phyloP scores from a whole-genome alignment of 2,329 filamentous ascomycete species.

The Paecilomyces sp. region DNA sequence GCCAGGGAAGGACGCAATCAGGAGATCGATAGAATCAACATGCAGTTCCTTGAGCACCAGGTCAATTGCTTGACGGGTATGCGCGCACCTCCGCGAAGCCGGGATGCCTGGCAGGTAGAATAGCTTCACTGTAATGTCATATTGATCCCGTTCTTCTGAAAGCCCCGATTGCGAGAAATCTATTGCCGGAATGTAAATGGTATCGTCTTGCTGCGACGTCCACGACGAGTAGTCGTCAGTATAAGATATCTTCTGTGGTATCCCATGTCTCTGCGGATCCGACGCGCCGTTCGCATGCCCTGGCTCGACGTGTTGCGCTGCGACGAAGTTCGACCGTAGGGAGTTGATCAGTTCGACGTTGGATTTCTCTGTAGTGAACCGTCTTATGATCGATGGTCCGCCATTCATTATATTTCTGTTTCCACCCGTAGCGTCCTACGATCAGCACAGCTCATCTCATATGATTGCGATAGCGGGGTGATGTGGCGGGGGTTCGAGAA shows the following conservation, averaged over 20 bases:
- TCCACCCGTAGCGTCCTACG: conserved; percentile 3
- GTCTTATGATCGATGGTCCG: conserved; percentile 76
- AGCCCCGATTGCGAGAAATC: conserved; percentile 65
- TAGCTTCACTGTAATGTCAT: conserved; percentile 92
- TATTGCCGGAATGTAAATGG: conserved; percentile 70
- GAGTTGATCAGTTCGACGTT: conserved; percentile 90
- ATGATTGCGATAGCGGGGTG: not conserved
- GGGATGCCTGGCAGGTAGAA: conserved; percentile 78
- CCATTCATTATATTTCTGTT: conserved; percentile 74
- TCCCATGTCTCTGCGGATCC: conserved; percentile 4
- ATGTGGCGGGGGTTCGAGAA: conserved; percentile 4
- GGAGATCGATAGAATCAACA: conserved; percentile 68
- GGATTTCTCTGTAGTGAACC: conserved; percentile 69
- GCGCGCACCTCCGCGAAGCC: conserved; percentile 55
- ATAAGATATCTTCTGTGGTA: conserved; percentile 16
- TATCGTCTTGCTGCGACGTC: conserved; percentile 57
- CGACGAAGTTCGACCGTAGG: conserved; percentile 73
- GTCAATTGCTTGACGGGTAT: conserved; percentile 70
- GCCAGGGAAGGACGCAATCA: conserved; percentile 89
- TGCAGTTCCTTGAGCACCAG: conserved; percentile 75
- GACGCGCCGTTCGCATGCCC: conserved; percentile 19
- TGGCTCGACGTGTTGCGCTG: conserved; percentile 57
- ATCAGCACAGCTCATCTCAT: not conserved
- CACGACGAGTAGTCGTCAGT: conserved; percentile 46
- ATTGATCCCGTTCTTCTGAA: conserved; percentile 72